A percentile compares a stretch with the other conserved stretches of the same genome.
phyloP scores from a whole-genome alignment of 1,284 basidiomycete genomes.

The Ustilago vetiveriae region DNA sequence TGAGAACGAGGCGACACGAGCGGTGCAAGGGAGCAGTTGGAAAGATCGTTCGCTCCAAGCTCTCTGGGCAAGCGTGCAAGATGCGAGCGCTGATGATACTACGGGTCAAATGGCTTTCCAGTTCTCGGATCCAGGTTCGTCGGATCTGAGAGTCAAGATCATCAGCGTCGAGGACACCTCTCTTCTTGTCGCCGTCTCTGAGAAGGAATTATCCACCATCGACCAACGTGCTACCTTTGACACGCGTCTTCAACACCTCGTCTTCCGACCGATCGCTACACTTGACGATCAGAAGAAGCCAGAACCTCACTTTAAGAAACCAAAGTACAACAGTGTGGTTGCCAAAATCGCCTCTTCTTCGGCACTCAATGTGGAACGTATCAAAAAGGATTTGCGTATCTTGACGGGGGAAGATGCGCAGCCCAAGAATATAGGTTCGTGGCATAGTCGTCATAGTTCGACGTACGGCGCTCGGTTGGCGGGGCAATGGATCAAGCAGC shows the following conservation, averaged over 20 bases:
- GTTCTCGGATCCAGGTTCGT: no score
- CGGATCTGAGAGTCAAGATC: no score
- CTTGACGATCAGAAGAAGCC: conserved; percentile 7
- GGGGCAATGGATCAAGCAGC: conserved; percentile 41
- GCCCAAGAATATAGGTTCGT: conserved; percentile 12
- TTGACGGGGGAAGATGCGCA: conserved; percentile 43
- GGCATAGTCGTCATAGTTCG: conserved; percentile 45
- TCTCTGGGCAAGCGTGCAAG: neutral
- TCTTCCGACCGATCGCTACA: conserved; percentile 11
- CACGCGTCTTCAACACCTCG: conserved; percentile 22
- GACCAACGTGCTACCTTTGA: conserved; percentile 24
- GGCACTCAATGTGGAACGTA: conserved; percentile 14
- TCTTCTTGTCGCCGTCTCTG: conserved; percentile 6
- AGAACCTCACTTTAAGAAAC: conserved; percentile 24
- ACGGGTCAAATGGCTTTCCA: conserved; percentile 13
- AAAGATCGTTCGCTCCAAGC: neutral
- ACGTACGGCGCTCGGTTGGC: conserved; percentile 44
- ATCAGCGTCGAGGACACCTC: neutral
- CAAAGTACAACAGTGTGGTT: conserved; percentile 35
- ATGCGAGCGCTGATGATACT: neutral
- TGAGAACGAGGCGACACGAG: neutral
- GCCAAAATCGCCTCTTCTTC: conserved; percentile 23
- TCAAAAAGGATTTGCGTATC: conserved; percentile 36
- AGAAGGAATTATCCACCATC: conserved; percentile 4
- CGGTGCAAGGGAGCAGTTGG: neutral